These are phyloP conservation scores for Pseudotsuga menziesii DNA, from an alignment of 75 land plant species.

Conservation along the genomic window DNA sequence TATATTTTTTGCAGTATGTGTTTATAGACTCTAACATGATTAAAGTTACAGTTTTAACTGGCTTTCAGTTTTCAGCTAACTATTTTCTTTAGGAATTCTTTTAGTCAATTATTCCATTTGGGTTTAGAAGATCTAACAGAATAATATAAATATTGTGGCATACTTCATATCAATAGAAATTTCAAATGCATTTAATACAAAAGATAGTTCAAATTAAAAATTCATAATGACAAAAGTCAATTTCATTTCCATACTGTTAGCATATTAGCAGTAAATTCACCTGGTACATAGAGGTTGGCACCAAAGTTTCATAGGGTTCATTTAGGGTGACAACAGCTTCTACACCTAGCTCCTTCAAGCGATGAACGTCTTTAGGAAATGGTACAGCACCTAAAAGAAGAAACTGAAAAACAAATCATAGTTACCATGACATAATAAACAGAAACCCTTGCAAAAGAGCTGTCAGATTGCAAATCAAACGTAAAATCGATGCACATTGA, in stretches of 20 bases:
- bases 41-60: too few species aligned
- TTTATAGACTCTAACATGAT: too few species aligned
- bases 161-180: too few species aligned
- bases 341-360: constrained; percentile 50
- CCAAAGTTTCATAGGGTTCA: constrained; percentile 60
- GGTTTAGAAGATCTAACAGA: too few species aligned
- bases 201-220: background rate
- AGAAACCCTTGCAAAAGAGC: background rate
- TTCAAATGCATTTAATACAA: too few species aligned
- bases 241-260: background rate
- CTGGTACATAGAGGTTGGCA: constrained; percentile 53
- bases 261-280: constrained; percentile 9
- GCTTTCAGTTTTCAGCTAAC: too few species aligned
- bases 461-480: background rate
- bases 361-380: constrained; percentile 50
- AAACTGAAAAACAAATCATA: constrained; percentile 15
- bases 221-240: background rate
- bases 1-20: too few species aligned
- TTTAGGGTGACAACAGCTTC: constrained; percentile 56
- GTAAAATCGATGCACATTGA: background rate
- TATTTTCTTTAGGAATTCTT: too few species aligned
- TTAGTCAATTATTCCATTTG: too few species aligned
- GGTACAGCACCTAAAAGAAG: constrained; percentile 56
- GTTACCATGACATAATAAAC: background rate
- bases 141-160: too few species aligned